phyloP scores from a whole-genome alignment of 2,329 filamentous ascomycete genomes.

The Talaromyces sp. region DNA sequence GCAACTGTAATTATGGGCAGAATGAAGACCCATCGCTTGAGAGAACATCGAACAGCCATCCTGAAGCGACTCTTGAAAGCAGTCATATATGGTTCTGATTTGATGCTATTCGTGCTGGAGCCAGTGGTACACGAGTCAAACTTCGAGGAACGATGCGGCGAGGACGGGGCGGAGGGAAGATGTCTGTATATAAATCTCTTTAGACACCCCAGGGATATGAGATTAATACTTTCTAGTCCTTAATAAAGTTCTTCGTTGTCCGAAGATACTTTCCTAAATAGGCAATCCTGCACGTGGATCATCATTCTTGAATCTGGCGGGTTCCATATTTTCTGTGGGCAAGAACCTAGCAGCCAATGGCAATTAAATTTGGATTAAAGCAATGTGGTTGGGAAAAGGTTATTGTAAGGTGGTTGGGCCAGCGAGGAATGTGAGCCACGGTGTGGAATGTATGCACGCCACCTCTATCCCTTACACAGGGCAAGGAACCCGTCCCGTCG shows the following conservation, averaged over 20 bases:
- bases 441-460: conserved; percentile 1
- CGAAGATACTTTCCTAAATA: neutral
- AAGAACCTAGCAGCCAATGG: neutral
- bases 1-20: conserved; percentile 12
- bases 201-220: neutral
- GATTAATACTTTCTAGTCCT: too few relatives aligned
- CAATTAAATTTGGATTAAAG: neutral
- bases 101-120: neutral
- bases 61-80: neutral
- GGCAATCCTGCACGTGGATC: neutral
- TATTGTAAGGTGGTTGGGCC: neutral
- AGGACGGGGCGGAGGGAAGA: neutral
- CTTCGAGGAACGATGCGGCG: neutral
- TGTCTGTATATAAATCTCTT: neutral
- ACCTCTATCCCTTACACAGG: too few relatives aligned
- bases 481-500: too few relatives aligned
- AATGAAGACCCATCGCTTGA: conserved; percentile 9
- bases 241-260: neutral
- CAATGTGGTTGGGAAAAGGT: neutral
- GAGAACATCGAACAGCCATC: neutral
- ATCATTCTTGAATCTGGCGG: neutral
- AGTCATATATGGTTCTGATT: neutral
- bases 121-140: neutral
- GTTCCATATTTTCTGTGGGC: neutral
- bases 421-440: conserved; percentile 9